Conservation (phyloP, 2,329 filamentous ascomycete genomes). For the Coniochaeta sp. region DNA sequence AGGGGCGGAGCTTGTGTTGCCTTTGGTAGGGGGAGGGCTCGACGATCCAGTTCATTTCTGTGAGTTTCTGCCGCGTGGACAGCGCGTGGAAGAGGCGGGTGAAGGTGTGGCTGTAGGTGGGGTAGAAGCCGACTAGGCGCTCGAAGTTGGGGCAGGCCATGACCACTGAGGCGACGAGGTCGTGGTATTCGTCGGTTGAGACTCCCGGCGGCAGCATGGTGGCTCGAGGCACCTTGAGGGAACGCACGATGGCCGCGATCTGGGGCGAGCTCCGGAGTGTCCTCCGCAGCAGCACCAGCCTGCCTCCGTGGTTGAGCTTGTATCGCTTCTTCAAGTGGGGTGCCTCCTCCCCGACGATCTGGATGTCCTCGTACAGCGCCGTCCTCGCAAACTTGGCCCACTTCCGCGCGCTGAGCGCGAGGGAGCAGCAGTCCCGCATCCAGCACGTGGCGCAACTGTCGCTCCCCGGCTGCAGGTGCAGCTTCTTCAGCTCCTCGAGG, state of each 20-base stretch:
- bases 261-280: slow-evolving; percentile 47
- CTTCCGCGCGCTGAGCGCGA: slow-evolving; percentile 43
- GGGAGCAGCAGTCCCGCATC: slow-evolving; percentile 52
- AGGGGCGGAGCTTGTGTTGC: slow-evolving; percentile 22
- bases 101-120: slow-evolving; percentile 48
- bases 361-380: slow-evolving; percentile 52
- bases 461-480: slow-evolving; percentile 40
- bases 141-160: slow-evolving; percentile 62
- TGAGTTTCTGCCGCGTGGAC: slow-evolving; percentile 47
- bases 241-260: slow-evolving; percentile 48
- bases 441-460: slow-evolving; percentile 57
- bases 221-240: slow-evolving; percentile 43
- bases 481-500: slow-evolving; percentile 42
- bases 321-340: slow-evolving; percentile 48
- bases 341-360: slow-evolving; percentile 51
- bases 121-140: slow-evolving; percentile 46
- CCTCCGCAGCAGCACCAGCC: slow-evolving; percentile 49
- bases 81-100: slow-evolving; percentile 52
- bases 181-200: slow-evolving; percentile 44
- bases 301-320: slow-evolving; percentile 44
- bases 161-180: slow-evolving; percentile 51
- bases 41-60: slow-evolving; percentile 54
- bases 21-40: slow-evolving; percentile 29
- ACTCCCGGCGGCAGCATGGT: slow-evolving; percentile 33
- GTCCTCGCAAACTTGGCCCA: slow-evolving; percentile 43